A percentile compares a stretch with the other conserved stretches of the same genome.
Conservation (phyloP, 352 stramenopile genomes). For the Pythium chondricola region DNA sequence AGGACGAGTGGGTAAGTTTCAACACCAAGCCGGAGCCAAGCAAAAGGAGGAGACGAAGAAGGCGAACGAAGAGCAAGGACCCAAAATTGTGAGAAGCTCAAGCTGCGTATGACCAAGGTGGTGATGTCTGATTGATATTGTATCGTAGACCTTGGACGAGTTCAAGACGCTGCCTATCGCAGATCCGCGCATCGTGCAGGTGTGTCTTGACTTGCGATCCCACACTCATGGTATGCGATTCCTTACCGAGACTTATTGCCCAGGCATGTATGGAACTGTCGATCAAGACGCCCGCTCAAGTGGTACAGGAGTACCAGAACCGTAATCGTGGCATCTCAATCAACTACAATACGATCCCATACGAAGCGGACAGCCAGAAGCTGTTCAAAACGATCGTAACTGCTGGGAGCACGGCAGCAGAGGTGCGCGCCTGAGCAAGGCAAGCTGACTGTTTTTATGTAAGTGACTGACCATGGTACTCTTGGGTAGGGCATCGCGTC, state of each 20-base stretch:
- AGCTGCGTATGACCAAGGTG: background rate
- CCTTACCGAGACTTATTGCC: background rate
- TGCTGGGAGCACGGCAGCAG: slow-evolving; percentile 50
- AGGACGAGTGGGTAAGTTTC: slow-evolving; percentile 1
- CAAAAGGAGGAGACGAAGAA: slow-evolving; percentile 5
- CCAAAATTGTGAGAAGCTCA: slow-evolving; percentile 5
- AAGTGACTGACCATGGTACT: background rate
- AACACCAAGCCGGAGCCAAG: slow-evolving; percentile 3
- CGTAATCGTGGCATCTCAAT: slow-evolving; percentile 70
- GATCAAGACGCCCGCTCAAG: slow-evolving; percentile 77
- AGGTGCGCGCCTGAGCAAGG: slow-evolving; percentile 27
- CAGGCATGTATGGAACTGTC: slow-evolving; percentile 72
- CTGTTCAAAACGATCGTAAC: slow-evolving; percentile 82
- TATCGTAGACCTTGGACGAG: slow-evolving; percentile 41
- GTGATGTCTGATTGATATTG: background rate
- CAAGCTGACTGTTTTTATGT: background rate
- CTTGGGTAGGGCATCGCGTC: slow-evolving; percentile 46
- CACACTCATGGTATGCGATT: background rate
- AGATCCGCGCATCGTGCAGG: slow-evolving; percentile 61
- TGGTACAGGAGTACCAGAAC: slow-evolving; percentile 85
- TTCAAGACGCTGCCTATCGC: slow-evolving; percentile 60
- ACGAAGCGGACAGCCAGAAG: slow-evolving; percentile 45
- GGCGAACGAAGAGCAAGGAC: background rate
- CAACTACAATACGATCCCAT: slow-evolving; percentile 71
- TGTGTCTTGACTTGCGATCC: slow-evolving; percentile 7